Percentiles rank a stretch among this genome's conserved stretches.
These are phyloP conservation scores for Bryopsis sp. DNA, from an alignment of 139 green algal species.

Conservation along the genomic window DNA sequence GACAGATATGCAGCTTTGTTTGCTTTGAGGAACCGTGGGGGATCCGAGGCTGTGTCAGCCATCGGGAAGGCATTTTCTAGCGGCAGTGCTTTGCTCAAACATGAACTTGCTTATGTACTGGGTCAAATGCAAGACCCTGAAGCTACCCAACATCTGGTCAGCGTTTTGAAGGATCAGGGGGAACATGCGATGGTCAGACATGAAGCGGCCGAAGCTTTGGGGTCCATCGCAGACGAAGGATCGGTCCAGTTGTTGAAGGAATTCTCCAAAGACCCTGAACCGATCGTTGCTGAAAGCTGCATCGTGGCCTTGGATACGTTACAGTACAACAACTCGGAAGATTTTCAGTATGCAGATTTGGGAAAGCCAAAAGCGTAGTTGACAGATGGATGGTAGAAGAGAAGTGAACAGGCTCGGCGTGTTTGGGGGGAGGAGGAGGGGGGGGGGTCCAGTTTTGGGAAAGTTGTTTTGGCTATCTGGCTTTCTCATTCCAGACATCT, in stretches of 20 bases:
- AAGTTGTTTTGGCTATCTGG: too few relatives aligned
- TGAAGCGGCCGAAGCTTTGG: slow-evolving; percentile 95
- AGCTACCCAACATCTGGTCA: slow-evolving; percentile 38
- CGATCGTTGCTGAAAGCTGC: slow-evolving; percentile 90
- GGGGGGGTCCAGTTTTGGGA: too few relatives aligned
- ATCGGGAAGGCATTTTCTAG: slow-evolving; percentile 52
- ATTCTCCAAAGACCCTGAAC: slow-evolving; percentile 63
- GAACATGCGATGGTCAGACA: slow-evolving; percentile 97
- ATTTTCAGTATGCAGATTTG: slow-evolving; percentile 71
- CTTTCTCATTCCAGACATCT: too few relatives aligned
- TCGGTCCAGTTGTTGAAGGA: slow-evolving; percentile 55
- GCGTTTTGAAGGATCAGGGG: slow-evolving; percentile 39
- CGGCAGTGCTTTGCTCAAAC: slow-evolving; percentile 74
- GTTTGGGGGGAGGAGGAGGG: too few relatives aligned
- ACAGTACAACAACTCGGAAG: slow-evolving; percentile 63
- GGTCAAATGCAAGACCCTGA: slow-evolving; percentile 85
- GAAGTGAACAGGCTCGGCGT: too few relatives aligned
- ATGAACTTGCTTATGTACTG: slow-evolving; percentile 95
- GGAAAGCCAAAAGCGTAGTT: too few relatives aligned
- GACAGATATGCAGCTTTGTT: slow-evolving; percentile 91
- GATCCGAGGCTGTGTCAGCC: slow-evolving; percentile 56
- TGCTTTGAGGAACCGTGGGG: slow-evolving; percentile 85
- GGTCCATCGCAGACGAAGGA: slow-evolving; percentile 51
- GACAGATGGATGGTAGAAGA: too few relatives aligned
- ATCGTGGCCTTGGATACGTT: slow-evolving; percentile 94